Evolutionary conservation across 805 yeast species (phyloP).

Genomic region (Pichia ethanolica): DNA sequence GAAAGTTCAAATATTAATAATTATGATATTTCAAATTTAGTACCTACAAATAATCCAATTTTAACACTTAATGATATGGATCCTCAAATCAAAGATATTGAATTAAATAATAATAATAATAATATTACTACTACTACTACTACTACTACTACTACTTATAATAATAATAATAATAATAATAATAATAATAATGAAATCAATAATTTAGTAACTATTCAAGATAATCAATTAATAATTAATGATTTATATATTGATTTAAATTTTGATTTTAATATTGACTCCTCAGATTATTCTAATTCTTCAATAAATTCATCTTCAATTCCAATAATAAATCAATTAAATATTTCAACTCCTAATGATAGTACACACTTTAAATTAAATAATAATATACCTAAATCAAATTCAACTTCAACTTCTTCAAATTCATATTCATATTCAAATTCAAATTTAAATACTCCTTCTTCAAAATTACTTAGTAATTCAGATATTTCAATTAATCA

Average conservation of each 20-base stretch:
- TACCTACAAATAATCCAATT: background rate
- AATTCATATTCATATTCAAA: background rate
- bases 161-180: background rate
- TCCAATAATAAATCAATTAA: background rate
- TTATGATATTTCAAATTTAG: background rate
- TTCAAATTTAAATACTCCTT: slow-evolving; percentile 9
- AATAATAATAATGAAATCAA: background rate
- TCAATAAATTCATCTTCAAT: background rate
- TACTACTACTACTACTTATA: background rate
- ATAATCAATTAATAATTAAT: background rate
- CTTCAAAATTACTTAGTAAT: slow-evolving; percentile 3
- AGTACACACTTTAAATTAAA: background rate
- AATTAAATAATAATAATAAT: too few relatives aligned
- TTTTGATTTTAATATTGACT: background rate
- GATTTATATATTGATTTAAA: background rate
- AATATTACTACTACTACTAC: too few relatives aligned
- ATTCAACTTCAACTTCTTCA: background rate
- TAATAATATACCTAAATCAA: background rate
- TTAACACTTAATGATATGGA: background rate
- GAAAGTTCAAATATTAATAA: background rate
- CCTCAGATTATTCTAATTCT: background rate
- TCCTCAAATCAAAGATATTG: too few relatives aligned
- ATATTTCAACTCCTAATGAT: background rate
- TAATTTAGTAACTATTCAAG: background rate
- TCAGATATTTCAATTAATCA: background rate